Conservation (phyloP, 2,329 filamentous ascomycete genomes). For the Rutstroemia sp. region DNA sequence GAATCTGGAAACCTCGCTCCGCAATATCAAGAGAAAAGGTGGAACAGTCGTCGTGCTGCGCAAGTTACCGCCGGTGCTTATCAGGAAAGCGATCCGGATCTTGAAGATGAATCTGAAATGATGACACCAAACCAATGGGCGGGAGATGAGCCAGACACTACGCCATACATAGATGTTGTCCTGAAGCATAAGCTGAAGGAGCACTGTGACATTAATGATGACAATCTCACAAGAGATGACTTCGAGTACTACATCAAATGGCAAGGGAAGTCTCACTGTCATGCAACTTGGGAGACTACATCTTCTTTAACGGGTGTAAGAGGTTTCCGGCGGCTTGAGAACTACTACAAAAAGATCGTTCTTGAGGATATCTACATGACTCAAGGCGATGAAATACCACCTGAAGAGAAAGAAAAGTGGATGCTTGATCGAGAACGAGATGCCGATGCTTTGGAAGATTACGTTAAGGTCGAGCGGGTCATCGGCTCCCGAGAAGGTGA, state of each 20-base stretch:
- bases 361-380: constrained; percentile 72
- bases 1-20: constrained; percentile 59
- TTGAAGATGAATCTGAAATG: constrained; percentile 57
- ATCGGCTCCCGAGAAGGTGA: constrained; percentile 78
- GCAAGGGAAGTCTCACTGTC: constrained; percentile 91
- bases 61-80: constrained; percentile 58
- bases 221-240: constrained; percentile 58
- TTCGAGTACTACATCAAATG: constrained; percentile 95
- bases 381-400: constrained; percentile 65
- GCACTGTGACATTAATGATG: constrained; percentile 48
- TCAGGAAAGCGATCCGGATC: constrained; percentile 59
- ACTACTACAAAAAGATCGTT: constrained; percentile 83
- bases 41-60: constrained; percentile 79
- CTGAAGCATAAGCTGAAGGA: constrained; percentile 78
- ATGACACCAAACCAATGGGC: constrained; percentile 64
- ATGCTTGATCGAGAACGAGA: constrained; percentile 91
- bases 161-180: constrained; percentile 83
- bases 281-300: constrained; percentile 89
- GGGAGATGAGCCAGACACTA: constrained; percentile 64
- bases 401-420: constrained; percentile 87
- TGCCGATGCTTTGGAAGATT: constrained; percentile 80
- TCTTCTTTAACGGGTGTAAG: constrained; percentile 68
- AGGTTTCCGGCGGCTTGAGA: constrained; percentile 84
- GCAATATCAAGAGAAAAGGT: constrained; percentile 73
- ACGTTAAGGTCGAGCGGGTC: constrained; percentile 85